Evolutionary conservation across 169 alveolate genomes (phyloP).

Genomic region (Eimeria zaria): DNA sequence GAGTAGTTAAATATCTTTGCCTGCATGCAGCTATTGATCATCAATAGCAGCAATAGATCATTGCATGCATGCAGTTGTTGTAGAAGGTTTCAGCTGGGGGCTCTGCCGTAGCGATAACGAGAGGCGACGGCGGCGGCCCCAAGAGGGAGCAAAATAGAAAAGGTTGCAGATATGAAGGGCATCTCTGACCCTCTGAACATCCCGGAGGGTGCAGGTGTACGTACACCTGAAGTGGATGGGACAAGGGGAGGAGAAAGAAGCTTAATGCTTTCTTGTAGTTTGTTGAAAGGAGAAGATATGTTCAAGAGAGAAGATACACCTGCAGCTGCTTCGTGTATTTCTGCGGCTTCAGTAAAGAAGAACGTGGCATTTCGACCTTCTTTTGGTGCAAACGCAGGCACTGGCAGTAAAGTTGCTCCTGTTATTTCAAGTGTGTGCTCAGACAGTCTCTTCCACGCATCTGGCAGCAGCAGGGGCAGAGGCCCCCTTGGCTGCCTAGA

Average conservation of each 20-base stretch:
- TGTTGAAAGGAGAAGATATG: background rate
- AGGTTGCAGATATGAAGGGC: background rate
- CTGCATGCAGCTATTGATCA: background rate
- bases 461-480: background rate
- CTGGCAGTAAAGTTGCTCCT: background rate
- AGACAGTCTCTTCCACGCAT: background rate
- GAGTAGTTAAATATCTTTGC: background rate
- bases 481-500: background rate
- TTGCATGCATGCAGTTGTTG: background rate
- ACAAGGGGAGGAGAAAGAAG: background rate
- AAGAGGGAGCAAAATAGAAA: background rate
- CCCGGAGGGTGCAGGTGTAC: background rate
- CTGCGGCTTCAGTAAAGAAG: background rate
- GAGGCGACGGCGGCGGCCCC: background rate
- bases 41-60: background rate
- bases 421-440: slow-evolving; percentile 1
- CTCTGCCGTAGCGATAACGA: too few relatives aligned
- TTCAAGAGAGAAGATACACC: background rate
- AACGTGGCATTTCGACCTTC: background rate
- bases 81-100: background rate
- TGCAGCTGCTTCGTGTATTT: background rate
- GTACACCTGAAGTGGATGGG: background rate
- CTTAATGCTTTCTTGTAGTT: background rate
- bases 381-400: background rate
- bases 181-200: background rate